A percentile compares a stretch with the other conserved stretches of the same genome.
phyloP scores from a whole-genome alignment of 2,329 filamentous ascomycete species.

The Penicillium sp. region DNA sequence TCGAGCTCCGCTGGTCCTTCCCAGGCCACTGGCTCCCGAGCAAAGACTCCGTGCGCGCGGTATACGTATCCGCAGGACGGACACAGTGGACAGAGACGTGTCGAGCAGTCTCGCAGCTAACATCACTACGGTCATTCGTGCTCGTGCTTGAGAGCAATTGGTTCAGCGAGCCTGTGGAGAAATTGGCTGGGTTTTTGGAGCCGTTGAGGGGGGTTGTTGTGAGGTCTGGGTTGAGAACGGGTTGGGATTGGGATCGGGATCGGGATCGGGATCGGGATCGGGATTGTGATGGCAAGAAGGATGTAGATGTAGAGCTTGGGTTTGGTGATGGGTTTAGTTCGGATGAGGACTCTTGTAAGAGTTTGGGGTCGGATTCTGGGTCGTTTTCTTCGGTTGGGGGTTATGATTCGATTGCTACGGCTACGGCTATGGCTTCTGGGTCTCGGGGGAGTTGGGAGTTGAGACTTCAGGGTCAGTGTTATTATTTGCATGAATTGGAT shows the following conservation, averaged over 20 bases:
- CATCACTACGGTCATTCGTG: conserved; percentile 31
- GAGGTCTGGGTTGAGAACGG: conserved; percentile 1
- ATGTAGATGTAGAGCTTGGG: too few relatives aligned
- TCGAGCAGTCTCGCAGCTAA: conserved; percentile 27
- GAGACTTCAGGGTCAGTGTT: conserved; percentile 35
- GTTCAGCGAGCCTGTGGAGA: conserved; percentile 41
- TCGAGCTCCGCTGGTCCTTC: conserved; percentile 43
- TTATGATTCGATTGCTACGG: not conserved
- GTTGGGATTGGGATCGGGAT: not conserved
- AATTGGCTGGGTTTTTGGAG: conserved; percentile 38
- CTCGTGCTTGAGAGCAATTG: conserved; percentile 36
- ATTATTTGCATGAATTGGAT: conserved; percentile 34
- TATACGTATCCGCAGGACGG: conserved; percentile 40
- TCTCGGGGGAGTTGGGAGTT: conserved; percentile 29
- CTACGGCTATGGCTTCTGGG: too few relatives aligned
- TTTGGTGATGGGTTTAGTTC: conserved; percentile 1
- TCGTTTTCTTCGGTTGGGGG: not conserved
- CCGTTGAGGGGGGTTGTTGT: conserved; percentile 32
- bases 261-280: too few relatives aligned
- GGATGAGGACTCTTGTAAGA: conserved; percentile 10
- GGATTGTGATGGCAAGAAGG: not conserved
- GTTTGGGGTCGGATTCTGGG: not conserved
- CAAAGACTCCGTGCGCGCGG: conserved; percentile 41
- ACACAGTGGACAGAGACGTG: conserved; percentile 42
- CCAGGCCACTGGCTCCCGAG: conserved; percentile 43